Conservation (phyloP, 176 grass and related monocot species). For the Stipa capillata region DNA sequence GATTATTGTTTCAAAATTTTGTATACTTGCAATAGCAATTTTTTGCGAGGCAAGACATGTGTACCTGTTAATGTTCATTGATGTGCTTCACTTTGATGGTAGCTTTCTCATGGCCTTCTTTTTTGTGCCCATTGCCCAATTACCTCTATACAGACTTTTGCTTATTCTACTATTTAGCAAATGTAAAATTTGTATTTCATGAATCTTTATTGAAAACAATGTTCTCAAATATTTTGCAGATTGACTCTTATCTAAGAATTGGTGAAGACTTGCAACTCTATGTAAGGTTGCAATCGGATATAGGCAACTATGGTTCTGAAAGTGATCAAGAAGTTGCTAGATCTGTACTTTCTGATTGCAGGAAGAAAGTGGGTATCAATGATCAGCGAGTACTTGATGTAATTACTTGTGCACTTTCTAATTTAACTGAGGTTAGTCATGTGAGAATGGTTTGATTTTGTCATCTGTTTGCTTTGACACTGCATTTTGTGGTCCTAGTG, state of each 20-base stretch:
- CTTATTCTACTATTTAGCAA: not conserved
- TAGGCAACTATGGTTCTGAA: slow-evolving; percentile 68
- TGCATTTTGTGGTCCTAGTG: not conserved
- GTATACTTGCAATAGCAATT: not conserved
- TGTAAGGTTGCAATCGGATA: slow-evolving; percentile 70
- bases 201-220: slow-evolving; percentile 5
- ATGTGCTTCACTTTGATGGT: not conserved
- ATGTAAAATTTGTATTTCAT: slow-evolving; percentile 6
- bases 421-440: slow-evolving; percentile 55
- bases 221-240: slow-evolving; percentile 38
- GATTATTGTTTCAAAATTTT: no score
- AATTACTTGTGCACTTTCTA: slow-evolving; percentile 45
- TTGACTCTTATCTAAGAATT: slow-evolving; percentile 84
- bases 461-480: slow-evolving; percentile 9
- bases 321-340: slow-evolving; percentile 58
- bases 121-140: not conserved
- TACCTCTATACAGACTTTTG: not conserved
- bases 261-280: slow-evolving; percentile 92
- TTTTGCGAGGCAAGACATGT: not conserved
- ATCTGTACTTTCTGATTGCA: slow-evolving; percentile 57
- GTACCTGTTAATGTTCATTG: not conserved
- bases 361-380: slow-evolving; percentile 29
- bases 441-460: not conserved
- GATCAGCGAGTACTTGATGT: slow-evolving; percentile 66
- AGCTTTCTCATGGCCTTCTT: not conserved